Conservation (phyloP, 2,329 filamentous ascomycete genomes). For the Eutypa lata region DNA sequence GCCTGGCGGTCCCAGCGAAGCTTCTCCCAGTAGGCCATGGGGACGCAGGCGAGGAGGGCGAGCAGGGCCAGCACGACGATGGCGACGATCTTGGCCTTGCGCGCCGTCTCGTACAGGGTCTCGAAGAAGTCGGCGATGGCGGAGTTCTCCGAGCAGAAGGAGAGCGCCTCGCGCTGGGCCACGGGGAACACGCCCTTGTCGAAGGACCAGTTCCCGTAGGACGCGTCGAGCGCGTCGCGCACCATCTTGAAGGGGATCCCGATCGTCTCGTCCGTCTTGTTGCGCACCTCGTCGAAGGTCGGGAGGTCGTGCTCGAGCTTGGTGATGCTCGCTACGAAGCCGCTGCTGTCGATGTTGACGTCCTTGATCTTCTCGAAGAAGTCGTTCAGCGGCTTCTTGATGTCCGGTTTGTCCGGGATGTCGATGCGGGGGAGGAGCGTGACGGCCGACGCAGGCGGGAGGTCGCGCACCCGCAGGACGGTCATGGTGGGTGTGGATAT, state of each 20-base stretch:
- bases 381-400: slow-evolving; percentile 59
- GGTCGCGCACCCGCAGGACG: background rate
- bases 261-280: slow-evolving; percentile 73
- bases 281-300: slow-evolving; percentile 78
- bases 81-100: slow-evolving; percentile 69
- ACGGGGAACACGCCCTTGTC: slow-evolving; percentile 76
- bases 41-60: slow-evolving; percentile 70
- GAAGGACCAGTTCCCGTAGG: slow-evolving; percentile 72
- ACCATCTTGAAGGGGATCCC: slow-evolving; percentile 78
- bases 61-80: slow-evolving; percentile 69
- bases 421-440: slow-evolving; percentile 1
- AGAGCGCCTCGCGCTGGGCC: slow-evolving; percentile 75
- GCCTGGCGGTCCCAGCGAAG: slow-evolving; percentile 72
- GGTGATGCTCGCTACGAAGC: slow-evolving; percentile 65
- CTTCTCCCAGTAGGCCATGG: slow-evolving; percentile 80
- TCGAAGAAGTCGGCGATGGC: slow-evolving; percentile 82
- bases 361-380: slow-evolving; percentile 65
- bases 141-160: slow-evolving; percentile 85
- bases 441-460: background rate
- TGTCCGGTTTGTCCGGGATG: slow-evolving; percentile 26
- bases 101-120: slow-evolving; percentile 62
- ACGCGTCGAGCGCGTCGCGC: slow-evolving; percentile 67
- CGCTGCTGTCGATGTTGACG: slow-evolving; percentile 64
- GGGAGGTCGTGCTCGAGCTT: slow-evolving; percentile 78
- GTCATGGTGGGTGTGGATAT: no score